These are phyloP conservation scores for Arthrinium phaeospermum DNA, from an alignment of 2,329 filamentous ascomycete species.

Conservation along the genomic window DNA sequence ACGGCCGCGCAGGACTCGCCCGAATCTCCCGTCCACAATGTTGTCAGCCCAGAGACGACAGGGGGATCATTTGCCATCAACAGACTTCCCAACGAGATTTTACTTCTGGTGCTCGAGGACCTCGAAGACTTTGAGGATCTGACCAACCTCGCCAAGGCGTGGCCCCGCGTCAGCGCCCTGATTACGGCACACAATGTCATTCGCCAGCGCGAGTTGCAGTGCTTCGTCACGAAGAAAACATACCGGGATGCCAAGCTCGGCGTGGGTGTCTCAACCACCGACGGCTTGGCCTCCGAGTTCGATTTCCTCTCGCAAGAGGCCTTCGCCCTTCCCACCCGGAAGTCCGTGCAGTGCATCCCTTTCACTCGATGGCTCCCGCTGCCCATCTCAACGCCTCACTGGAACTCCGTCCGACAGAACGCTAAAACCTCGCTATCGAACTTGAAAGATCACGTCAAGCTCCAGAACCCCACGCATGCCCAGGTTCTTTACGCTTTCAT, in stretches of 20 bases:
- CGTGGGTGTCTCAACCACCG: constrained; percentile 43
- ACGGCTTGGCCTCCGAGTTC: constrained; percentile 51
- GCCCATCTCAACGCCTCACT: constrained; percentile 52
- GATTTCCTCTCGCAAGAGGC: constrained; percentile 52
- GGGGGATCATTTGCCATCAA: constrained; percentile 31
- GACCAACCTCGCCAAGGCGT: constrained; percentile 43
- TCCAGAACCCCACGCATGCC: constrained; percentile 32
- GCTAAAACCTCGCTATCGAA: constrained; percentile 33
- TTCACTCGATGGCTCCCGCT: constrained; percentile 54
- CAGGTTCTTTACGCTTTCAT: constrained; percentile 53
- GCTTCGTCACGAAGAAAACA: constrained; percentile 51
- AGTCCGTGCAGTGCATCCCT: constrained; percentile 47
- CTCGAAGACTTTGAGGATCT: constrained; percentile 45
- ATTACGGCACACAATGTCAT: constrained; percentile 43
- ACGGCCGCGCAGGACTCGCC: not conserved
- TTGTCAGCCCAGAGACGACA: not conserved
- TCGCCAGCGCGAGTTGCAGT: constrained; percentile 51
- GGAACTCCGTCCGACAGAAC: constrained; percentile 42
- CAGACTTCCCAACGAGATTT: constrained; percentile 47
- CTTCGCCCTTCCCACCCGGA: constrained; percentile 43
- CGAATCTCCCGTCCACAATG: not conserved
- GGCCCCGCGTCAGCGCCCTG: constrained; percentile 41
- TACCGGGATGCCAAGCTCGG: constrained; percentile 47
- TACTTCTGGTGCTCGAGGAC: constrained; percentile 41
- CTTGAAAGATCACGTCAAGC: constrained; percentile 34